phyloP scores from a whole-genome alignment of 2,329 filamentous ascomycete species.

The Fusarium nygamai region DNA sequence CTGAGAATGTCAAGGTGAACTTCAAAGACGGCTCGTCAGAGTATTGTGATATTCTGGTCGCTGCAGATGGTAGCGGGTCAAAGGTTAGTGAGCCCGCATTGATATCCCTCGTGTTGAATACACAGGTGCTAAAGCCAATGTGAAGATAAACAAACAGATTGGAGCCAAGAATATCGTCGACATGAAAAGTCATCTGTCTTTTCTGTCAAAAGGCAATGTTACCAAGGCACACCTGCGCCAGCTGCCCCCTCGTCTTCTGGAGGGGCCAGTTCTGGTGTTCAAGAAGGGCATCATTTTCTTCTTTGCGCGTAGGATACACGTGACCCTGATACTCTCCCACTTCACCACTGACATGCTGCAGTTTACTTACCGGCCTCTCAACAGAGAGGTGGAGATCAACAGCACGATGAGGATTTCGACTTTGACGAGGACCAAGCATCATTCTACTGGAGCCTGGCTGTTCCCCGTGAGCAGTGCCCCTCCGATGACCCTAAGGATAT shows the following conservation, averaged over 20 bases:
- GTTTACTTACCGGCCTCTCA: not conserved
- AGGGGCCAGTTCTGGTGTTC: not conserved
- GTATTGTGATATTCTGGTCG: not conserved
- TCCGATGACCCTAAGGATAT: not conserved
- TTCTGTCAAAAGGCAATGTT: not conserved
- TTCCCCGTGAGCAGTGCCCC: not conserved
- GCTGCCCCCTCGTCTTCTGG: not conserved
- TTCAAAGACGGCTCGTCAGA: not conserved
- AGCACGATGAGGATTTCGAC: not conserved
- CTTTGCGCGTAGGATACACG: not conserved
- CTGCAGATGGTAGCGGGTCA: not conserved
- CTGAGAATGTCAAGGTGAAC: not conserved
- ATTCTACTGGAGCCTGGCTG: not conserved
- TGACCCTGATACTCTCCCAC: too few relatives aligned
- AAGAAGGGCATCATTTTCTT: not conserved
- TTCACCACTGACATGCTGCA: not conserved
- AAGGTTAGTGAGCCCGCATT: not conserved
- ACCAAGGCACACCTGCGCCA: not conserved
- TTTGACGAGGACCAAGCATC: not conserved
- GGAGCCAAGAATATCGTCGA: not conserved
- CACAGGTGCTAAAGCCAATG: not conserved
- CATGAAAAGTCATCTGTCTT: not conserved
- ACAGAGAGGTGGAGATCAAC: fast-evolving
- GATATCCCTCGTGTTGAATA: too few relatives aligned
- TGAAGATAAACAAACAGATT: not conserved